Conservation (phyloP, 805 yeast species). For the Candida nemodendra region DNA sequence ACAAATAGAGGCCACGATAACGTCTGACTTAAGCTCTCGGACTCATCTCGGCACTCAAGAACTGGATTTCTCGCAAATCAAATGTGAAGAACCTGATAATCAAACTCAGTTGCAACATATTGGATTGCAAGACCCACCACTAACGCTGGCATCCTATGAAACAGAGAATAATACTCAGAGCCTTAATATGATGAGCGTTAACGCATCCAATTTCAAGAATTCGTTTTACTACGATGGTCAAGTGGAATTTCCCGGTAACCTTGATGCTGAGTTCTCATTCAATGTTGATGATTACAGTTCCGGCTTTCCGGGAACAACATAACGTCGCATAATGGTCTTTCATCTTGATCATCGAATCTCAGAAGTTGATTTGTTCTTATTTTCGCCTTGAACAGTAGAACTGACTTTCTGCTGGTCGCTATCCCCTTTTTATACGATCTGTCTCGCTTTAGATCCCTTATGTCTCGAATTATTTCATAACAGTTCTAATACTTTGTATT, state of each 20-base stretch:
- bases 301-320: slow-evolving; percentile 4
- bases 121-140: slow-evolving; percentile 3
- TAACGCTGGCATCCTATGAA: background rate
- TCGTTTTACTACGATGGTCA: slow-evolving; percentile 12
- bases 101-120: background rate
- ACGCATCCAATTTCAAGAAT: slow-evolving; percentile 9
- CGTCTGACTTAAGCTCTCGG: slow-evolving; percentile 8
- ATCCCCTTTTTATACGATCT: too few species aligned
- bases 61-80: background rate
- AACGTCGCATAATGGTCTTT: too few species aligned
- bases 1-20: slow-evolving; percentile 6
- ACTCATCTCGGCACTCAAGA: too few species aligned
- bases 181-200: background rate
- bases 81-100: background rate
- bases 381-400: too few species aligned
- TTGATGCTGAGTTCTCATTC: slow-evolving; percentile 24
- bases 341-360: too few species aligned
- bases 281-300: slow-evolving; percentile 22
- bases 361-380: too few species aligned
- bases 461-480: too few species aligned
- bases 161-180: background rate
- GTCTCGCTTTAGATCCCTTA: too few species aligned
- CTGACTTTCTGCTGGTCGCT: too few species aligned
- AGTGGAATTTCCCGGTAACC: slow-evolving; percentile 9
- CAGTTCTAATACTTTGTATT: too few species aligned